phyloP scores from a whole-genome alignment of 805 yeast genomes.

The Saturnispora sanitii region DNA sequence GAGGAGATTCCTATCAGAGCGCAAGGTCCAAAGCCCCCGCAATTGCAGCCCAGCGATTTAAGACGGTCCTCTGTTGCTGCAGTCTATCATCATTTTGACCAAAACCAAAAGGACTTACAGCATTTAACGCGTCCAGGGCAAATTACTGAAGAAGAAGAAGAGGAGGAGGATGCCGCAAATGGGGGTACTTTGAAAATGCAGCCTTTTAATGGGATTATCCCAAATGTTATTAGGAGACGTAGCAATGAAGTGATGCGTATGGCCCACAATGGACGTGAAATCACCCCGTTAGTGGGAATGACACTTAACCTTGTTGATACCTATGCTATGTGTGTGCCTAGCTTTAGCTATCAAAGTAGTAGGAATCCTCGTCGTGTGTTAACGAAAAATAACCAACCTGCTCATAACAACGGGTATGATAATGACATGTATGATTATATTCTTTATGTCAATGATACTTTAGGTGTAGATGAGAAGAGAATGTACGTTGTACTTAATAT shows the following conservation, averaged over 20 bases:
- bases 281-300: constrained; percentile 66
- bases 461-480: constrained; percentile 78
- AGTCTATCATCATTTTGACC: constrained; percentile 14
- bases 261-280: neutral
- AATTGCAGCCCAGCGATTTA: constrained; percentile 9
- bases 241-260: neutral
- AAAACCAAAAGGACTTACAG: neutral
- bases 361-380: constrained; percentile 87
- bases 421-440: constrained; percentile 87
- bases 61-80: constrained; percentile 27
- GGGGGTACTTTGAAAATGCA: neutral
- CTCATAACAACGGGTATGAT: constrained; percentile 72
- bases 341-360: constrained; percentile 69
- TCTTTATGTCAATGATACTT: constrained; percentile 84
- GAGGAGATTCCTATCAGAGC: constrained; percentile 23
- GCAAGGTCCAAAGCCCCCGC: constrained; percentile 23
- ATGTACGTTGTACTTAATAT: constrained; percentile 84
- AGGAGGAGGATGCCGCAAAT: neutral
- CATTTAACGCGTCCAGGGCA: neutral
- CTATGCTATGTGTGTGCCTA: constrained; percentile 76
- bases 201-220: constrained; percentile 3
- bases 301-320: constrained; percentile 72
- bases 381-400: constrained; percentile 86
- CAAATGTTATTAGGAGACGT: no score
- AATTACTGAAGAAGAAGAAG: constrained; percentile 1